Percentiles rank a stretch among this genome's conserved stretches.
Evolutionary conservation across 768 basidiomycete genomes (phyloP).

Genomic region (Porpolomopsis calyptriformis): DNA sequence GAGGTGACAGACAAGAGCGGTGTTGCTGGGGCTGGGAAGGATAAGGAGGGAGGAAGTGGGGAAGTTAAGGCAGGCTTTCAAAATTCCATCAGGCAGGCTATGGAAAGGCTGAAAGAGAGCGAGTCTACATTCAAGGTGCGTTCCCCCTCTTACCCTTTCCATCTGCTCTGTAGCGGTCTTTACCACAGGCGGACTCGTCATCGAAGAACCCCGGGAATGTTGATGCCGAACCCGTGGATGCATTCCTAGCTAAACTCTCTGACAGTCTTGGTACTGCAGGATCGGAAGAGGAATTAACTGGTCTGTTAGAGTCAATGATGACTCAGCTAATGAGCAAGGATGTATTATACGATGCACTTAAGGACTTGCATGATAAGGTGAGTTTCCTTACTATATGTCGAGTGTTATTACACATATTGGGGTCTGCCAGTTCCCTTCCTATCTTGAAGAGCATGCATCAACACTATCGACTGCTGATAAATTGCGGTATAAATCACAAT

Average conservation of each 20-base stretch:
- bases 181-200: not conserved
- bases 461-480: slow-evolving; percentile 49
- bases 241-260: slow-evolving; percentile 41
- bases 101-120: slow-evolving; percentile 63
- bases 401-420: not conserved
- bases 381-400: slow-evolving; percentile 10
- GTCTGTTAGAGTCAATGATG: slow-evolving; percentile 75
- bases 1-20: slow-evolving; percentile 4
- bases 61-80: no score
- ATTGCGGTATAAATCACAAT: slow-evolving; percentile 55
- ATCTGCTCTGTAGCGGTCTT: not conserved
- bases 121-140: slow-evolving; percentile 45
- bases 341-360: slow-evolving; percentile 76
- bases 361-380: slow-evolving; percentile 67
- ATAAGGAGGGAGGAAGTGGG: slow-evolving; percentile 7
- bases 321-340: slow-evolving; percentile 71
- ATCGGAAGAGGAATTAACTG: slow-evolving; percentile 46
- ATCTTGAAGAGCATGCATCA: slow-evolving; percentile 46
- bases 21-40: slow-evolving; percentile 5
- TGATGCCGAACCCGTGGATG: slow-evolving; percentile 33
- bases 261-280: slow-evolving; percentile 24
- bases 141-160: slow-evolving; percentile 3
- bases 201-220: not conserved
- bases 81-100: slow-evolving; percentile 55
- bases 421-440: slow-evolving; percentile 56